Evolutionary conservation across 345 rosid species (phyloP), one percentile per base, ranked within the genome.

Genomic region (Euclidium syriacum): DNA sequence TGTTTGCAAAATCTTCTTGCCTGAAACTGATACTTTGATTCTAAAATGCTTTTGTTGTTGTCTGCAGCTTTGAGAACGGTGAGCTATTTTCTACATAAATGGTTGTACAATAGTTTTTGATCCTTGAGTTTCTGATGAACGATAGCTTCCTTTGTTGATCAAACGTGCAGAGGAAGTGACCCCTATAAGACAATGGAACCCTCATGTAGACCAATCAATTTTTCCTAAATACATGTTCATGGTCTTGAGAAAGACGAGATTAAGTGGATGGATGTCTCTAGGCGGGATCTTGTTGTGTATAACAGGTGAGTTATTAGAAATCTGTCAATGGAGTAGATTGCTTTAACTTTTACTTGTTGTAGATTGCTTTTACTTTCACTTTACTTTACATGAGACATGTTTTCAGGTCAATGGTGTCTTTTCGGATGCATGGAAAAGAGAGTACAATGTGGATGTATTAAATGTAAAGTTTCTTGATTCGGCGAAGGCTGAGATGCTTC

Each of bases 381-480:
- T 75, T 88, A 66, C 96, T 95, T 52, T 95, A 95, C 62, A 95
- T 88, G 97, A 97, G 99, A 40, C 99, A 95, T n/a, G n/a, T n/a
- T n/a, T n/a, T n/a, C n/a, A n/a, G n/a, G n/a, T n/a, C n/a, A n/a
- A n/a, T n/a, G n/a, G n/a, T n/a, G n/a, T n/a, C n/a, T n/a, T n/a
- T n/a, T n/a, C n/a, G n/a, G n/a, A n/a, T n/a, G n/a, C n/a, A n/a
- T n/a, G n/a, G n/a, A n/a, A n/a, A n/a, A n/a, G n/a, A n/a, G n/a
- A n/a, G n/a, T n/a, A n/a, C n/a, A n/a, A n/a, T n/a, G n/a, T n/a
- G n/a, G n/a, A n/a, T n/a, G n/a, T n/a, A n/a, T n/a, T n/a, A n/a
- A n/a, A n/a, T n/a, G n/a, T n/a, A n/a, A n/a, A n/a, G n/a, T n/a
- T n/a, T n/a, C n/a, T n/a, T n/a, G n/a, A n/a, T n/a, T n/a, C n/a